Evolutionary conservation across 495 filamentous ascomycete genomes (phyloP), one percentile per base, ranked within the genome.

Genomic region (Podospora tetraspora): DNA sequence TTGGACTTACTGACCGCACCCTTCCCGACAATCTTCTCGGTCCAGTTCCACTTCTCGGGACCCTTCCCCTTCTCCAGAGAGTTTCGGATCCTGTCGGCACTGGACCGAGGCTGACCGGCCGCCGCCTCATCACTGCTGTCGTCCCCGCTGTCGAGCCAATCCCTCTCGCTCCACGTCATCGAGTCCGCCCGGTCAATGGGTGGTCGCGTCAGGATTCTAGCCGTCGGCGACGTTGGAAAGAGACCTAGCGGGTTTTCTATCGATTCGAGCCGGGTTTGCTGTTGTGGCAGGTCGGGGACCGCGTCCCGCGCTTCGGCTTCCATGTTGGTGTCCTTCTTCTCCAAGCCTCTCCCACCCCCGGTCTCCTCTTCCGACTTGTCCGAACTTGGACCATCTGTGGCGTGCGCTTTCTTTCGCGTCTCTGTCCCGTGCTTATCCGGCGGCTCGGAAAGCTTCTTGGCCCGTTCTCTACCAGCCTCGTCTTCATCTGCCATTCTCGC

Each of bases 401-500:
- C 43, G 43, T 52, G 43, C 43, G 16, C 6, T 3, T 52, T 52
- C 43, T 8, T 61, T 13, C 57, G 43, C 8, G 70, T 71, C 59
- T 68, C 69, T 1, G 24, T n/a, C 1, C 84, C 82, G 21, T 79
- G 74, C 37, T 74, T 73, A 58, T 79, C 79, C 0, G 80, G 79
- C 11, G 63, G 68, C 57, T 79, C 71, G 19, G 73, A 61, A 6
- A 75, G 65, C 5, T 69, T 67, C 65, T 80, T 83, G 2, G 84
- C 82, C 12, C 79, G 75, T 70, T 86, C 83, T 23, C 52, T 64
- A 16, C 71, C 74, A 22, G 67, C 64, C 72, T 83, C 81, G 10
- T 76, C 66, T 24, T 86, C 85, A 72, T 93, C 92, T 3, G 85
- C 79, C 2, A 82, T 86, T 24, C 78, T 81, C 3, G 89, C 86